Evolutionary conservation across 768 basidiomycete species (phyloP).

Genomic region (Leccinum subgranulosum): DNA sequence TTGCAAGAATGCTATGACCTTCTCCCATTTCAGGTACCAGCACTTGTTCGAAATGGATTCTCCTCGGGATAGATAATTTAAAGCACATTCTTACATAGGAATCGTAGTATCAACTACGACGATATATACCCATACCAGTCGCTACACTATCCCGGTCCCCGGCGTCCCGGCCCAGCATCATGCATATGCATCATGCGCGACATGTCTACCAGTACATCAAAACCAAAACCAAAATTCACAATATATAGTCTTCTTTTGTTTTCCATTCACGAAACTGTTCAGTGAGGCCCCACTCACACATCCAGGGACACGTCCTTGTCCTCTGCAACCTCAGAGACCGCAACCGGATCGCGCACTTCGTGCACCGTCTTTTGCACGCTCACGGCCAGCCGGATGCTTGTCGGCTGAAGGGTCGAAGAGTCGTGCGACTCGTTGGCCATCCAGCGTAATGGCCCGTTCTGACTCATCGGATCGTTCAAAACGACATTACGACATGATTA

Average conservation of each 20-base stretch:
- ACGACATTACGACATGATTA: neutral
- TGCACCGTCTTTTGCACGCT: neutral
- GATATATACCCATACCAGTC: too few species aligned
- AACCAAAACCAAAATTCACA: neutral
- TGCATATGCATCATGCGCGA: too few species aligned
- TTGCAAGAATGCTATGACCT: too few species aligned
- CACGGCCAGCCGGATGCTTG: neutral
- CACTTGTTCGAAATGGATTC: neutral
- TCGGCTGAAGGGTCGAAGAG: neutral
- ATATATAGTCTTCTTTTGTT: neutral
- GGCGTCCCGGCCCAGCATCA: too few species aligned
- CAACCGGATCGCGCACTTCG: neutral
- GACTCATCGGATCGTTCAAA: neutral
- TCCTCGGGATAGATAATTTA: neutral
- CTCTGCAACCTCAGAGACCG: neutral
- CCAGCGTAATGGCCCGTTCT: slow-evolving; percentile 6
- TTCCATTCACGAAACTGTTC: neutral
- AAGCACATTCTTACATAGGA: too few species aligned
- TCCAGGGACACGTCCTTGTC: neutral
- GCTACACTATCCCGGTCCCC: too few species aligned
- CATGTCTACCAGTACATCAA: neutral
- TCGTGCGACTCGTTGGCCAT: neutral
- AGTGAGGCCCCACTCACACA: neutral
- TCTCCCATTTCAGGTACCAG: too few species aligned
- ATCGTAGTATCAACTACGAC: too few species aligned